Percentiles rank a stretch among this genome's conserved stretches.
phyloP scores from a whole-genome alignment of 2,329 filamentous ascomycete genomes.

The Colletotrichum sp. region DNA sequence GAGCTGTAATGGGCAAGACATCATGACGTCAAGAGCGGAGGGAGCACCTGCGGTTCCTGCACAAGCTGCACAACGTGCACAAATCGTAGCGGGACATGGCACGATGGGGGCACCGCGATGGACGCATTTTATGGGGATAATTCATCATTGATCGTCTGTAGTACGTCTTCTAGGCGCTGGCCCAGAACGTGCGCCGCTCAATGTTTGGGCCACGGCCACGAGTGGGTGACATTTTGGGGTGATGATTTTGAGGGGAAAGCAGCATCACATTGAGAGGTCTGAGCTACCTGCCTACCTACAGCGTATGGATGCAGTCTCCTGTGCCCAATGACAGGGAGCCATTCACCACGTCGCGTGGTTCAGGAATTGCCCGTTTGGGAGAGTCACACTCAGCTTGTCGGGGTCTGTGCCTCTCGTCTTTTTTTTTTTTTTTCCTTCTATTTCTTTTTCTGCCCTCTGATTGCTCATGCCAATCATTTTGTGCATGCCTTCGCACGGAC shows the following conservation, averaged over 20 bases:
- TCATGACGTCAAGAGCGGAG: conserved; percentile 21
- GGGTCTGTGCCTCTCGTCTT: background rate
- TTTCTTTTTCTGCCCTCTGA: background rate
- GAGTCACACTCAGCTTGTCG: background rate
- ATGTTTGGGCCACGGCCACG: background rate
- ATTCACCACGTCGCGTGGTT: background rate
- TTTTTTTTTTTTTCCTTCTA: background rate
- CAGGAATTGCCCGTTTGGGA: background rate
- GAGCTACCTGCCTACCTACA: background rate
- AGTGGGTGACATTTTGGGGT: background rate
- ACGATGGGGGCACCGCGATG: background rate
- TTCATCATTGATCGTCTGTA: conserved; percentile 17
- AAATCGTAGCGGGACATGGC: background rate
- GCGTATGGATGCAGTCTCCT: background rate
- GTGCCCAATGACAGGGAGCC: background rate
- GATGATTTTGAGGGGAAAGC: background rate
- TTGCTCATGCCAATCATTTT: background rate
- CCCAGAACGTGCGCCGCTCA: background rate
- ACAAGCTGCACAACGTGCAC: background rate
- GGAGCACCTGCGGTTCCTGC: background rate
- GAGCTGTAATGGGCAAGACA: conserved; percentile 15
- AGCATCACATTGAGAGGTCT: background rate
- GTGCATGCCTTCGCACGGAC: background rate
- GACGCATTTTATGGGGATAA: conserved; percentile 12
- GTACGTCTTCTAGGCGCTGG: background rate